Evolutionary conservation across 2,329 filamentous ascomycete species (phyloP).

Genomic region (Paraphaeosphaeria minitans): DNA sequence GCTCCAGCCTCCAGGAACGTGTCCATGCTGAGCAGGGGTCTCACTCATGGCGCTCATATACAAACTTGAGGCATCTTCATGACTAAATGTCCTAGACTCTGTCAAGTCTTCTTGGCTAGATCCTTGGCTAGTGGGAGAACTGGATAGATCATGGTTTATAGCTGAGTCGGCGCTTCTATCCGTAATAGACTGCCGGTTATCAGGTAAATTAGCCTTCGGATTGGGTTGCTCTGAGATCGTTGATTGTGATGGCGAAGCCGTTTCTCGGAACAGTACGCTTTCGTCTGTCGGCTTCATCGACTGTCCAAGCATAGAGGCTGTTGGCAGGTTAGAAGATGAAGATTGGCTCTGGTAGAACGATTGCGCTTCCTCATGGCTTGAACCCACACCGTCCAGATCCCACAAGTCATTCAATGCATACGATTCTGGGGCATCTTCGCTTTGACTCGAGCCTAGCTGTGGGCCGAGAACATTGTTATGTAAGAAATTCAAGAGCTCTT

Average conservation of each 20-base stretch:
- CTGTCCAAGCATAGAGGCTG: constrained; percentile 31
- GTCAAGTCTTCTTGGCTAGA: constrained; percentile 34
- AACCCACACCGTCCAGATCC: constrained; percentile 16
- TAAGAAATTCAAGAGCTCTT: constrained; percentile 41
- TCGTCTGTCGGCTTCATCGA: constrained; percentile 20
- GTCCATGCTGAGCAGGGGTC: constrained; percentile 29
- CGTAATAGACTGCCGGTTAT: constrained; percentile 19
- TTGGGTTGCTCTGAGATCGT: constrained; percentile 10
- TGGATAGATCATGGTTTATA: not conserved
- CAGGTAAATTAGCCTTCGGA: constrained; percentile 19
- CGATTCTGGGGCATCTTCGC: not conserved
- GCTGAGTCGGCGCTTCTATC: constrained; percentile 11
- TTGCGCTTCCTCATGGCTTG: constrained; percentile 17
- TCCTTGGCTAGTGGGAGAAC: not conserved
- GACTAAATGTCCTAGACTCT: constrained; percentile 72
- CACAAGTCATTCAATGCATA: constrained; percentile 2
- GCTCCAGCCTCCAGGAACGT: constrained; percentile 52
- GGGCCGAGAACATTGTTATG: constrained; percentile 40
- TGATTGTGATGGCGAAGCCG: constrained; percentile 19
- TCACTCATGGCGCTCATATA: constrained; percentile 74
- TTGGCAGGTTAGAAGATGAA: constrained; percentile 22
- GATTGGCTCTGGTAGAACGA: constrained; percentile 23
- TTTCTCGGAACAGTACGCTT: constrained; percentile 10
- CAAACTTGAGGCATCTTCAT: constrained; percentile 84
- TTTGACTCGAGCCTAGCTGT: constrained; percentile 21